These are phyloP conservation scores for Aureobasidium vineae DNA, from an alignment of 2,329 filamentous ascomycete genomes.

Conservation along the genomic window DNA sequence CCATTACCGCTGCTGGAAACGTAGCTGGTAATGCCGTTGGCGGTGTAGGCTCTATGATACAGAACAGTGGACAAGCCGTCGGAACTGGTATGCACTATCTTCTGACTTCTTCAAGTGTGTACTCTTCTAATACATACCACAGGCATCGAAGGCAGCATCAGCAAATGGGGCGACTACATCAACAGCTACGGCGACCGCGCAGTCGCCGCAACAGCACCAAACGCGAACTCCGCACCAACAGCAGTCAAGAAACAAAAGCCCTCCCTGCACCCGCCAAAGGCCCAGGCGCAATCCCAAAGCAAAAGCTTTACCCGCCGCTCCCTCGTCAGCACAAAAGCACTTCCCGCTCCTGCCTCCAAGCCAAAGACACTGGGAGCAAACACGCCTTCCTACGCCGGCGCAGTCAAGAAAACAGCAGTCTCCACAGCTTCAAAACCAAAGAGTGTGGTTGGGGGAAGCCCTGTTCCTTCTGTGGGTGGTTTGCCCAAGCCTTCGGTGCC, in stretches of 20 bases:
- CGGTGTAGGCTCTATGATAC: constrained; percentile 38
- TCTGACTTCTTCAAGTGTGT: not conserved
- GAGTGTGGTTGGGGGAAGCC: not conserved
- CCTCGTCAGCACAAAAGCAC: constrained; percentile 25
- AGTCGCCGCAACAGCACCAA: constrained; percentile 36
- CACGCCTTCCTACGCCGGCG: constrained; percentile 12
- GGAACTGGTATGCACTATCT: constrained; percentile 35
- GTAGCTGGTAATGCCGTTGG: constrained; percentile 42
- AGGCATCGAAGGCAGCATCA: constrained; percentile 39
- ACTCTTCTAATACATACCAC: constrained; percentile 29
- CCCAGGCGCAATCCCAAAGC: constrained; percentile 25
- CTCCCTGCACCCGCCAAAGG: constrained; percentile 26
- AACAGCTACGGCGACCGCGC: constrained; percentile 39
- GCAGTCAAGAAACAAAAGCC: constrained; percentile 28
- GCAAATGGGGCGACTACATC: constrained; percentile 38
- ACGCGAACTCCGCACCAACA: constrained; percentile 31
- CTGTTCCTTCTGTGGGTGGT: not conserved
- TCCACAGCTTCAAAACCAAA: constrained; percentile 11
- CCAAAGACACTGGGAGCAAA: constrained; percentile 19
- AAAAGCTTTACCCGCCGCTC: constrained; percentile 23
- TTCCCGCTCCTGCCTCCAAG: constrained; percentile 31
- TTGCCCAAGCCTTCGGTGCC: not conserved
- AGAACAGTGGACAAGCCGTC: constrained; percentile 37
- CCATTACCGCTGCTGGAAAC: constrained; percentile 40
- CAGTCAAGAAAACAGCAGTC: not conserved